Conservation (phyloP, 2,329 filamentous ascomycete genomes). For the Cryphonectria carpinicola region DNA sequence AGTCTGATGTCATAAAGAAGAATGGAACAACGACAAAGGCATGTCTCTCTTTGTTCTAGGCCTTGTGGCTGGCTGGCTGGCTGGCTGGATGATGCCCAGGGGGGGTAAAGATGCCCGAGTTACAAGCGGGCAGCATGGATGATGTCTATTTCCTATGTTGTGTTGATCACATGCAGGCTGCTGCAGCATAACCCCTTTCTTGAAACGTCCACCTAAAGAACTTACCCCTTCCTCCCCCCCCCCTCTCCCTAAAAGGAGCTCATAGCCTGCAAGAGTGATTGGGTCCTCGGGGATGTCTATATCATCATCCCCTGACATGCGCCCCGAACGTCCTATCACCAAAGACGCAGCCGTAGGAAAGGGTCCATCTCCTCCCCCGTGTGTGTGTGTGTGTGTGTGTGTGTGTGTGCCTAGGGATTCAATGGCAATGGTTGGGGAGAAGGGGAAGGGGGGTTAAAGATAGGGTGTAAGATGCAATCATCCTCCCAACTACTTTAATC, state of each 20-base stretch:
- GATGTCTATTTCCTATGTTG: too few relatives aligned
- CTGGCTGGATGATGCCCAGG: not conserved
- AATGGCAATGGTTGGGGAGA: not conserved
- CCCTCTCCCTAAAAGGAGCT: not conserved
- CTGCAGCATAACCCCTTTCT: not conserved
- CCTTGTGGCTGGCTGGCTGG: not conserved
- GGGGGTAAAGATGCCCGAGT: not conserved
- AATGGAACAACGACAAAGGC: not conserved
- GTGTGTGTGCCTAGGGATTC: not conserved
- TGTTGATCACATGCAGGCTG: not conserved
- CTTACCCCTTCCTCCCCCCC: too few relatives aligned
- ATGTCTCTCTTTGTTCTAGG: not conserved
- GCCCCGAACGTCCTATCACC: not conserved
- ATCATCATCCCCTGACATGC: not conserved
- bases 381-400: too few relatives aligned
- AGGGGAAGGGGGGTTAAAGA: not conserved
- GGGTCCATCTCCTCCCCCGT: not conserved
- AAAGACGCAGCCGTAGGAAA: not conserved
- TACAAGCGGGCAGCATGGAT: not conserved
- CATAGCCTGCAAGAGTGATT: slow-evolving; percentile 2
- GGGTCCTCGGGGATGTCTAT: not conserved
- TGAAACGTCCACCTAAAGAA: not conserved
- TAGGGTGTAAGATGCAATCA: not conserved
- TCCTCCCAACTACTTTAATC: too few relatives aligned
- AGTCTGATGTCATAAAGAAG: slow-evolving; percentile 7